Evolutionary conservation across 2,329 filamentous ascomycete genomes (phyloP).

Genomic region (Aschersonia sp.): DNA sequence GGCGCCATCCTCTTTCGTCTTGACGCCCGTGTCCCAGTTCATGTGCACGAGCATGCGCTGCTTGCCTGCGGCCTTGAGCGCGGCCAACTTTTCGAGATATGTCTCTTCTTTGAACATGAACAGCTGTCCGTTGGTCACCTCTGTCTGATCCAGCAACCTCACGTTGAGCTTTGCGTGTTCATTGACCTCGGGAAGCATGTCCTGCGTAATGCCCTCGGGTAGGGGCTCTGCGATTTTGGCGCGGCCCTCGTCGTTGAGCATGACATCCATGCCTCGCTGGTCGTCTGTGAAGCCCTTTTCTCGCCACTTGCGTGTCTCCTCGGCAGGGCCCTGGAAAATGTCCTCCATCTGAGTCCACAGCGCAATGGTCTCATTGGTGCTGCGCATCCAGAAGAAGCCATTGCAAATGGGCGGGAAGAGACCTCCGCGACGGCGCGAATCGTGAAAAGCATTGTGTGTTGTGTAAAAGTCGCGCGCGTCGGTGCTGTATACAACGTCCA

Average conservation of each 20-base stretch:
- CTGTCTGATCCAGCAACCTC: conserved; percentile 1
- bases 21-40: conserved; percentile 1
- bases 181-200: background rate
- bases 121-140: conserved; percentile 1
- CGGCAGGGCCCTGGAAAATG: background rate
- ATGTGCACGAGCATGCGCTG: conserved; percentile 1
- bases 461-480: conserved; percentile 2
- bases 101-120: background rate
- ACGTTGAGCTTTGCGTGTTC: background rate
- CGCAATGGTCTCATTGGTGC: background rate
- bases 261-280: conserved; percentile 2
- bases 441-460: background rate
- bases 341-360: background rate
- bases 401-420: conserved; percentile 2
- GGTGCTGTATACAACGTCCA: conserved; percentile 2
- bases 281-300: background rate
- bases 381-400: conserved; percentile 2
- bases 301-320: too few relatives aligned
- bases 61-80: background rate
- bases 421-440: background rate
- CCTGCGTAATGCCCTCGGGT: conserved; percentile 1
- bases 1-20: conserved; percentile 1
- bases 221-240: background rate
- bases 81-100: background rate
- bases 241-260: conserved; percentile 1